Evolutionary conservation across 495 filamentous ascomycete genomes (phyloP), one percentile per base, ranked within the genome.

Genomic region (Xylaria acuta): DNA sequence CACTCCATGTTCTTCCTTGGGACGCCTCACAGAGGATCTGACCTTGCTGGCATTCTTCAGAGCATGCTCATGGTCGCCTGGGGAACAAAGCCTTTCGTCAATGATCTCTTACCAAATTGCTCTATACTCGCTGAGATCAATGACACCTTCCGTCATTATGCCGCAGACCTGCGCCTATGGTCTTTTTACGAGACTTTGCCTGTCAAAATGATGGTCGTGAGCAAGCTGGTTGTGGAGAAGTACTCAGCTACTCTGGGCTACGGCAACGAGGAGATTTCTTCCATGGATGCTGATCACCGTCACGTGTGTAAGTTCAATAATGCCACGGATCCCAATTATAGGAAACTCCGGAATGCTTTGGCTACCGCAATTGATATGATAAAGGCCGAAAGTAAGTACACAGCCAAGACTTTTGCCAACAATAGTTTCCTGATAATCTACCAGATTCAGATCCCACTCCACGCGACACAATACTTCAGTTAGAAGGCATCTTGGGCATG

Each of bases 11-110:
- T 83, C 71, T 90, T 89, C 75, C 73, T 89, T 1, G 85, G 78
- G 0, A 88, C 87, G 5, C 87, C 87, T 5, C 86, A 89, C 70
- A 73, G 83, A 36, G 87, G 87, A 5, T 82, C 86, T 0, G 80
- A 87, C 62, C 74, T 79, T 41, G 87, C 86, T 3, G 54, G 78
- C 22, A 70, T 81, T 0, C 77, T 88, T 7, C 80, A 81, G 0
- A 82, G 36, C 59, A 63, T 63, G 0, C 59, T 63, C n/a, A 63
- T 9, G 38, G 34, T 63, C 34, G 18, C 59, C 59, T 63, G 59
- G 59, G 36, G 59, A 40, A 43, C 59, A 41, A 63, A 63, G 20
- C 59, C 59, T 63, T 63, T 63, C 38, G 59, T 63, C 59, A 63
- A 63, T 63, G 59, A 7, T 70, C 70, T 8, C 60, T 76, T 66